Evolutionary conservation across 768 basidiomycete genomes (phyloP).

Genomic region (Trametes gibbosa): DNA sequence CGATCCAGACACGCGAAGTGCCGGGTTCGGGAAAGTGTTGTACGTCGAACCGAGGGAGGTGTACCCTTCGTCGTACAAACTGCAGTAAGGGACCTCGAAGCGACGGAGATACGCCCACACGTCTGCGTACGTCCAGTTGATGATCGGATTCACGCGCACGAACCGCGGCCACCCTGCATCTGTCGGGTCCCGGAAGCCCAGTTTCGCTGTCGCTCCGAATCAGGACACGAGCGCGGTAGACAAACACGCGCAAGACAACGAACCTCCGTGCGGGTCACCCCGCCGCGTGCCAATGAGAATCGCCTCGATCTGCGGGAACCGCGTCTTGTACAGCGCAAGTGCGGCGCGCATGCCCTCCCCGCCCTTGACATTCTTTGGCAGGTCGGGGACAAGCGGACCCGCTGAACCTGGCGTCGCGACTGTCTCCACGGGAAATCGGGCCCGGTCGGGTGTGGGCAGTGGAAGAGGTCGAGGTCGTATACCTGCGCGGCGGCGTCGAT

Average conservation of each 20-base stretch:
- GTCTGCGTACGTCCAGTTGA: conserved; percentile 90
- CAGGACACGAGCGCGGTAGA: background rate
- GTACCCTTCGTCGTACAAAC: conserved; percentile 93
- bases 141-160: conserved; percentile 91
- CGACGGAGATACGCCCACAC: conserved; percentile 85
- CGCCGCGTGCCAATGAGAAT: conserved; percentile 88
- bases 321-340: conserved; percentile 66
- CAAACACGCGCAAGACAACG: conserved; percentile 22
- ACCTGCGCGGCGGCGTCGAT: conserved; percentile 56
- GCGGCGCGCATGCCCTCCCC: conserved; percentile 78
- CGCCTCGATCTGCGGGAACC: conserved; percentile 65
- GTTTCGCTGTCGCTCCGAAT: conserved; percentile 45
- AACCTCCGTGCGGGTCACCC: conserved; percentile 93
- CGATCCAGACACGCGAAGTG: conserved; percentile 44
- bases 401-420: conserved; percentile 37
- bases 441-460: conserved; percentile 37
- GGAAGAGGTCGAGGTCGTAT: conserved; percentile 79
- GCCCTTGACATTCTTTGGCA: conserved; percentile 40
- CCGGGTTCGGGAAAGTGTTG: conserved; percentile 93
- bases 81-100: conserved; percentile 81
- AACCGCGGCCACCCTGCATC: conserved; percentile 89
- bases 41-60: conserved; percentile 95
- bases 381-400: background rate
- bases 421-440: conserved; percentile 45
- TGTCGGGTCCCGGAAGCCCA: conserved; percentile 73